Percentiles rank a stretch among this genome's conserved stretches.
phyloP scores from a whole-genome alignment of 148 eudicot species.

The Rhododendron ovatum region DNA sequence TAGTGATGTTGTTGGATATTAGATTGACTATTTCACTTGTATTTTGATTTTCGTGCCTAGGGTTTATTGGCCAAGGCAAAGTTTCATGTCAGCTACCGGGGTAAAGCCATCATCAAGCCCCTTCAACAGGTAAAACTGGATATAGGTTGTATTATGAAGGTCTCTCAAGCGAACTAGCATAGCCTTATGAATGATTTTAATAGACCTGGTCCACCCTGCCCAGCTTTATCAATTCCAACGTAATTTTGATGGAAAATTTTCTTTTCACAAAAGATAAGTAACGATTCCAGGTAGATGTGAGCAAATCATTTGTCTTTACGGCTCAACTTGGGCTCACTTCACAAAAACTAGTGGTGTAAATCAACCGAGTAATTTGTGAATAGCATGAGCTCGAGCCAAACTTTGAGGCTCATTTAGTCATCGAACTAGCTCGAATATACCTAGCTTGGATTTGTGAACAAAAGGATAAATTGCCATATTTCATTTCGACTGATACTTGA shows the following conservation, averaged over 20 bases:
- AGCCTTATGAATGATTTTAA: not conserved
- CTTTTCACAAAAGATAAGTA: not conserved
- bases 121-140: conserved; percentile 68
- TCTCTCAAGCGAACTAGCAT: not conserved
- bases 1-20: not conserved
- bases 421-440: not conserved
- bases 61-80: conserved; percentile 89
- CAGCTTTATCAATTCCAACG: not conserved
- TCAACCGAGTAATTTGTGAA: not conserved
- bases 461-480: not conserved
- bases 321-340: not conserved
- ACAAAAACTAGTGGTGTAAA: not conserved
- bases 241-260: not conserved
- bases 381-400: not conserved
- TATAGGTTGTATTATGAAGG: not conserved
- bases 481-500: not conserved
- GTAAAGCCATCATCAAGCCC: conserved; percentile 66
- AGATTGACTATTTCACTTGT: not conserved
- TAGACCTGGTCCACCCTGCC: not conserved
- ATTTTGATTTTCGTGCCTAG: conserved; percentile 29
- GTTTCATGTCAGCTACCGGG: conserved; percentile 81
- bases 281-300: not conserved
- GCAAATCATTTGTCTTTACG: not conserved
- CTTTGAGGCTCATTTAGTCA: not conserved
- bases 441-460: not conserved